Base-by-base conservation (phyloP, 2,329 filamentous ascomycete species). In the Stachybotrys chartarum region DNA sequence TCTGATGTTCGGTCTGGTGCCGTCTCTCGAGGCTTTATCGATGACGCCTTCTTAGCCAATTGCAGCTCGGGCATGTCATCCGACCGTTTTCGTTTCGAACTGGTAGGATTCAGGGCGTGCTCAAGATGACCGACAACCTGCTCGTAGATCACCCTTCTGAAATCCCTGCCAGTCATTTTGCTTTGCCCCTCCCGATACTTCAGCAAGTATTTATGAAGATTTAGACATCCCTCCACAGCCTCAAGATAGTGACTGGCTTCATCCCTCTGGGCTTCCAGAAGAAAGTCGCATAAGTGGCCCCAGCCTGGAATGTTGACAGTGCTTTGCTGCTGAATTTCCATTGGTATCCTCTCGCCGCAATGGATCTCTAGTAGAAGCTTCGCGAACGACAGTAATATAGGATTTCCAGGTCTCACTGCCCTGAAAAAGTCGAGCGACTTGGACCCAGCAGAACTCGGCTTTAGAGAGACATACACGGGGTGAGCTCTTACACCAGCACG, bases 71-170 rank as follows among this genome's bases (percentile, higher is more conserved):
- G 10, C 8, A 6, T 17, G 11, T 10, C 10, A 14, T 30, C 46
- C 10, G 46, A 48, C 16, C 55, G 55, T 17, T 55, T 55, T n/a
- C 55, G 44, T 47, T 56, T 56, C 0, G 50, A 49, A 8, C 31
- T 18, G 7, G 55, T 50, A 0, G 55, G 55, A 12, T 55, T 51
- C n/a, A 56, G 53, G 30, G 50, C 55, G 12, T 51, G 45, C 49
- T 56, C 55, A 6, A 56, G 49, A 5, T 56, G 55, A 16, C 17
- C 35, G 18, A 56, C 55, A 8, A 56, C 55, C 16, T 56, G 53
- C 18, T 56, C 53, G 16, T 56, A 56, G 8, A 56, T 56, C 8
- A 54, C 48, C 18, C 51, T 45, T 24, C 30, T 56, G 46, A 55
- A 47, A 12, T 53, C 42, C 2, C 14, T 30, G n/a, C 42, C 39